Conservation (phyloP, 2,329 filamentous ascomycete genomes). For the Neophaeococcomyces mojaviensis region DNA sequence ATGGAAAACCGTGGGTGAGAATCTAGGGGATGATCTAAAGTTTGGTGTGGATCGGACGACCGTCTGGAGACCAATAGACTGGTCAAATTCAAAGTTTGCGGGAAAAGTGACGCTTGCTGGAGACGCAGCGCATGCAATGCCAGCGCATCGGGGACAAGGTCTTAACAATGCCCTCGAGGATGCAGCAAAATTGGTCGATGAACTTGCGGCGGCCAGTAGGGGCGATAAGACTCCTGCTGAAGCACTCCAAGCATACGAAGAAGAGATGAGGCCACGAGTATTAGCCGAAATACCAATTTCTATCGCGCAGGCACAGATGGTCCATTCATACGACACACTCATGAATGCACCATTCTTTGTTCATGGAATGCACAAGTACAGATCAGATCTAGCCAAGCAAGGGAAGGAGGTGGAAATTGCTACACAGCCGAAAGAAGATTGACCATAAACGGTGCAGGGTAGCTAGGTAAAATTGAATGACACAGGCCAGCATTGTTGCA, state of each 20-base stretch:
- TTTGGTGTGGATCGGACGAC: conserved; percentile 17
- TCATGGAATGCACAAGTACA: conserved; percentile 9
- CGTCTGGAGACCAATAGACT: conserved; percentile 19
- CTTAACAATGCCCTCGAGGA: conserved; percentile 54
- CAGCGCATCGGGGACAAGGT: conserved; percentile 54
- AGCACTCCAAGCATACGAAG: conserved; percentile 26
- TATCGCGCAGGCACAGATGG: conserved; percentile 36
- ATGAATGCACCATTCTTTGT: conserved; percentile 10
- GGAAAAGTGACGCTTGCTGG: conserved; percentile 44
- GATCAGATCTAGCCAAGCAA: no score
- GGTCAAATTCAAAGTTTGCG: conserved; percentile 17
- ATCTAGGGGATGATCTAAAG: conserved; percentile 12
- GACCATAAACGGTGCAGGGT: no score
- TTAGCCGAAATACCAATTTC: conserved; percentile 38
- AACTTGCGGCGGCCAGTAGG: conserved; percentile 12
- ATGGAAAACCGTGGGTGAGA: conserved; percentile 9
- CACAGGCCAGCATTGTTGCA: no score
- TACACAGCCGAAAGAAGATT: no score
- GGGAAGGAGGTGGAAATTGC: no score
- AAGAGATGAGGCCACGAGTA: conserved; percentile 33
- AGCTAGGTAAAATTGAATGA: no score
- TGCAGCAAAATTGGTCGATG: conserved; percentile 32
- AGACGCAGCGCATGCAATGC: conserved; percentile 57
- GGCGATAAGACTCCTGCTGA: conserved; percentile 10
- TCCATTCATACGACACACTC: conserved; percentile 35